Base-by-base conservation (phyloP, 768 basidiomycete species). In the Phlegmacium glaucopus region DNA sequence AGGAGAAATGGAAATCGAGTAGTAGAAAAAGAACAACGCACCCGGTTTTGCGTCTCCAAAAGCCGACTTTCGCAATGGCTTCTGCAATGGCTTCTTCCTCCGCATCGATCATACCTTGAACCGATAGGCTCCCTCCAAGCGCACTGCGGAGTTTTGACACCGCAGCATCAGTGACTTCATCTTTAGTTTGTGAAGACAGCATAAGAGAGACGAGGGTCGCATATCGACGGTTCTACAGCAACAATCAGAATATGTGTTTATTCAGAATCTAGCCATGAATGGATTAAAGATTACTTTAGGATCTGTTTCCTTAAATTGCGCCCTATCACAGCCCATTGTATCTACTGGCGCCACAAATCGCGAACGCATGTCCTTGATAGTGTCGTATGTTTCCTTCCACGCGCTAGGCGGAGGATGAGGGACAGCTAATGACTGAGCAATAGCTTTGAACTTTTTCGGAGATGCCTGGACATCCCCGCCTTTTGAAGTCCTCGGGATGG, bases 121-220 rank as follows among this genome's bases (percentile, higher is more conserved):
- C 71, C 1, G 83, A 85, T 17, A 99, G 63, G n/a, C 79, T 83
- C 0, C 90, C 91, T 1, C 90, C 89, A 3, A 99, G 63, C 0
- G 82, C 79, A 2, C 62, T 60, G 13, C 92, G 83, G 2, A 97
- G 76, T 50, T 85, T 88, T 2, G 68, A 61, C 1, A 94, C 79
- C 0, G 94, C 94, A 0, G 85, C 79, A 46, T 88, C 80, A 0
- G 88, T 92, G 13, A 93, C 85, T 56, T 90, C 83, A 61, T 95
- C 94, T 58, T 94, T 97, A 4, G 95, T 97, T 63, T 98, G 95
- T 2, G 92, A 92, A 9, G 90, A 93, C 2, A 98, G 78, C 92
- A 97, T 96, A 38, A 99, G 74, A 3, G 94, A 91, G 6, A 99
- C 79, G 16, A 99, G 81, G 4, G 87, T 90, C 8, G 89, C 77